Base-by-base conservation (phyloP, 2,329 filamentous ascomycete species). In the Ampelomyces quisqualis region DNA sequence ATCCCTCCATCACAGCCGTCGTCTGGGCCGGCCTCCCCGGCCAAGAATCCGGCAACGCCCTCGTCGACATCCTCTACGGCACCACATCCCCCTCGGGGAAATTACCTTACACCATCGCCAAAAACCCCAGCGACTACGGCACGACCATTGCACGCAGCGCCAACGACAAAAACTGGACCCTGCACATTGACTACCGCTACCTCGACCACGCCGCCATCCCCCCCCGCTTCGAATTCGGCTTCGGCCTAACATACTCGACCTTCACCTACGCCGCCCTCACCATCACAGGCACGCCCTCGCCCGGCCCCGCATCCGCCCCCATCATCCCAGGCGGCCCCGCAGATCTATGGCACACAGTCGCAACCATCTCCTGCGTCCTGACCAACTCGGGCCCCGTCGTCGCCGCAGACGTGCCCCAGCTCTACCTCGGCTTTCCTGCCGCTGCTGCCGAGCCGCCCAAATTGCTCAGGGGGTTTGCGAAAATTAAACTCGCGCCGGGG, bases 101-200 rank as follows among this genome's bases (percentile, higher is more conserved):
- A 41, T 69, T 86, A 0, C 80, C 82, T 56, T 85, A 67, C 34
- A 68, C 65, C 8, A 68, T 69, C 34, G 65, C 64, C 3, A 69
- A 67, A 49, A 40, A 53, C 13, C 42, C 53, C 3, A 45, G 22
- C 1, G 67, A 69, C 43, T 69, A 69, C 31, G 63, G 62, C 13
- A 58, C 62, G 1, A 40, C 34, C 0, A 51, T 68, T 15, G 42
- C 44, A 3, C 13, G 21, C 3, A 14, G 21, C 2, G 59, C 57
- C 2, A 40, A 44, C 32, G 51, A 54, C 21, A 42, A 62, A 36
- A 53, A 60, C n/a, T 72, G 73, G 58, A 69, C 71, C 13, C 49
- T 74, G 9, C 70, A 68, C 47, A 68, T 74, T 46, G 72, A 75
- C 45, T 75, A 75, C 53, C 64, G 71, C 20, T 49, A 65, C 29